Conservation (phyloP, 495 filamentous ascomycete genomes). For the Usnea hakonensis region DNA sequence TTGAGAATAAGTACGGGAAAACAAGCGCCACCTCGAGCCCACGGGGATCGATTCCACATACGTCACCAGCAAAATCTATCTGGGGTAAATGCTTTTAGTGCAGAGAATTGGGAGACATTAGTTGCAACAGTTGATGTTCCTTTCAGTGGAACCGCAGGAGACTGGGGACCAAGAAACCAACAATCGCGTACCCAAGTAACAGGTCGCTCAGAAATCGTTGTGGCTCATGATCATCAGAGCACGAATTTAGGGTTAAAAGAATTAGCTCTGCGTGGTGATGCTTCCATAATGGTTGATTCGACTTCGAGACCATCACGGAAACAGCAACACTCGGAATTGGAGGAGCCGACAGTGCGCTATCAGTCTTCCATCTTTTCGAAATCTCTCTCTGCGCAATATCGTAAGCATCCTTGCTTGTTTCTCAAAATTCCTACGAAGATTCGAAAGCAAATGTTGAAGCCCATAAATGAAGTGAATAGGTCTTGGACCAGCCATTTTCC, state of each 20-base stretch:
- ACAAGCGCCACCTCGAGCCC: neutral
- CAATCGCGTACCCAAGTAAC: neutral
- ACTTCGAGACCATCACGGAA: neutral
- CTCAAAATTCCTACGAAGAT: neutral
- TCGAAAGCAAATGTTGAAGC: neutral
- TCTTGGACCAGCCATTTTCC: slow-evolving; percentile 13
- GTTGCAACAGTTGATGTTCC: neutral
- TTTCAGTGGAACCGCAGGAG: neutral
- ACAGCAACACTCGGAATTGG: neutral
- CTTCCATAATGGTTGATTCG: neutral
- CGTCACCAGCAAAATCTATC: neutral
- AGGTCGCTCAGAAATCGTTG: neutral
- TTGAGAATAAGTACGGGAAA: neutral
- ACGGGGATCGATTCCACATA: neutral
- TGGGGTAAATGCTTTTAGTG: neutral
- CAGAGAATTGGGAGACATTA: neutral
- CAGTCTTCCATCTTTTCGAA: neutral
- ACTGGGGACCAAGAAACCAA: neutral
- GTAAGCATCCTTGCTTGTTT: neutral
- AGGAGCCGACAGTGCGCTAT: neutral
- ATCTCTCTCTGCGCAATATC: neutral
- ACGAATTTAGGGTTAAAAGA: neutral
- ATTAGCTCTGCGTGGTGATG: neutral
- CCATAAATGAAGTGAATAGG: neutral
- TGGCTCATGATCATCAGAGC: neutral